Evolutionary conservation across 179 eudicot genomes (phyloP).

Genomic region (Heliamphora pulchella): DNA sequence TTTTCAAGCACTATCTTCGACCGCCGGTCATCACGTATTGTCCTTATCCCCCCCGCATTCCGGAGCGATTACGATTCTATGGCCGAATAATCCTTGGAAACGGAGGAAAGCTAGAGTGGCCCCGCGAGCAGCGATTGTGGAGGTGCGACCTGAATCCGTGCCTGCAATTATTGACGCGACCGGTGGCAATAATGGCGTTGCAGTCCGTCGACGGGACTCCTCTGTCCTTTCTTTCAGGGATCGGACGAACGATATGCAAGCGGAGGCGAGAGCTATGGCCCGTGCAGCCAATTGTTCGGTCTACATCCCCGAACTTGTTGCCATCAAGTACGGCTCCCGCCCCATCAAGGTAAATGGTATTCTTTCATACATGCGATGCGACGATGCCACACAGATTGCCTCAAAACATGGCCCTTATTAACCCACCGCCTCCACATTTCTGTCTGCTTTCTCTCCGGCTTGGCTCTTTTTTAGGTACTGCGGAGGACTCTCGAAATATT

Average conservation of each 20-base stretch:
- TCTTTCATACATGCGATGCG: neutral
- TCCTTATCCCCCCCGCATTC: neutral
- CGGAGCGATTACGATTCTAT: neutral
- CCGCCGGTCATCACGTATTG: neutral
- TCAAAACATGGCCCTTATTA: neutral
- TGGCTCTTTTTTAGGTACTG: conserved; percentile 36
- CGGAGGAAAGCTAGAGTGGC: neutral
- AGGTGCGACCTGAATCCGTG: conserved; percentile 26
- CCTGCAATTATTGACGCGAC: conserved; percentile 17
- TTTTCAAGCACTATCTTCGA: neutral
- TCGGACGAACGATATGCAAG: conserved; percentile 84
- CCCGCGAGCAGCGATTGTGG: conserved; percentile 32
- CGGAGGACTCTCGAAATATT: conserved; percentile 68
- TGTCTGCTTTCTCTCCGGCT: neutral
- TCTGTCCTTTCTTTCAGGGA: conserved; percentile 30
- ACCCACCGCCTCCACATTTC: neutral
- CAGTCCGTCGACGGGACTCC: conserved; percentile 13
- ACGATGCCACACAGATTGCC: neutral
- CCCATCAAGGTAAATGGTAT: conserved; percentile 47
- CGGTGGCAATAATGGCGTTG: conserved; percentile 1
- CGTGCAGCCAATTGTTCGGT: conserved; percentile 70
- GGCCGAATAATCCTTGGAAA: neutral
- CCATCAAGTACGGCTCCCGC: conserved; percentile 56
- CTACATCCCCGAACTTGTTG: conserved; percentile 62
- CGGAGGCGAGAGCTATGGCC: conserved; percentile 87